Conservation (phyloP, 345 rosid species). For the Euphorbia pulcherrima region DNA sequence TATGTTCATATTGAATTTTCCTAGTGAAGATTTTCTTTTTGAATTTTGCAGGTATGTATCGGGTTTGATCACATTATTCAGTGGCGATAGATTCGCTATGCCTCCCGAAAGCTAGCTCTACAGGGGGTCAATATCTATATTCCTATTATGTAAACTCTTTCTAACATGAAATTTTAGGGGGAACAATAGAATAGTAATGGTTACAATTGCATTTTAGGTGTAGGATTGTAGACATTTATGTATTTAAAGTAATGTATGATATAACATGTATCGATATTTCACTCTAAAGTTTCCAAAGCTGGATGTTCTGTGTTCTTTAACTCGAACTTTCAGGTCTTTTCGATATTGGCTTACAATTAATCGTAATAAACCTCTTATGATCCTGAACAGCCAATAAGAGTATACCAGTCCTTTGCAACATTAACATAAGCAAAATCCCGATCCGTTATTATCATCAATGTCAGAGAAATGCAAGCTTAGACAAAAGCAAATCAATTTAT, state of each 20-base stretch:
- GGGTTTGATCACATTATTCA: conserved; percentile 16
- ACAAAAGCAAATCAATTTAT: too few species aligned
- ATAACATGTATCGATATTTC: background rate
- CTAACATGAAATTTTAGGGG: background rate
- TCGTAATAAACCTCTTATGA: conserved; percentile 66
- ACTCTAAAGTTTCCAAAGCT: background rate
- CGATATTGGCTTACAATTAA: conserved; percentile 5
- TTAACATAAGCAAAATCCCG: conserved; percentile 72
- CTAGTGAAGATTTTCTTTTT: background rate
- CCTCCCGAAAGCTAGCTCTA: conserved; percentile 1
- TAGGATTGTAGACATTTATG: background rate
- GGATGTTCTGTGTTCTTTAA: background rate
- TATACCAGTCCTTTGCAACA: conserved; percentile 70
- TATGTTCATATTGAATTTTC: too few species aligned
- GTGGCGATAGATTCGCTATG: background rate
- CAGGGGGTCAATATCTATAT: background rate
- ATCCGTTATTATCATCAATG: conserved; percentile 36
- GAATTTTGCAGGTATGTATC: conserved; percentile 6
- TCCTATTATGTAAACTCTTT: background rate
- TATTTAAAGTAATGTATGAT: background rate
- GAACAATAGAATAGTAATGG: background rate
- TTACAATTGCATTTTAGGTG: background rate
- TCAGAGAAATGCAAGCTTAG: conserved; percentile 27
- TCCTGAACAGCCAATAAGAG: conserved; percentile 69
- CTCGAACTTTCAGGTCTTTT: background rate